Conservation (phyloP, 768 basidiomycete genomes). For the Suillus bovinus region DNA sequence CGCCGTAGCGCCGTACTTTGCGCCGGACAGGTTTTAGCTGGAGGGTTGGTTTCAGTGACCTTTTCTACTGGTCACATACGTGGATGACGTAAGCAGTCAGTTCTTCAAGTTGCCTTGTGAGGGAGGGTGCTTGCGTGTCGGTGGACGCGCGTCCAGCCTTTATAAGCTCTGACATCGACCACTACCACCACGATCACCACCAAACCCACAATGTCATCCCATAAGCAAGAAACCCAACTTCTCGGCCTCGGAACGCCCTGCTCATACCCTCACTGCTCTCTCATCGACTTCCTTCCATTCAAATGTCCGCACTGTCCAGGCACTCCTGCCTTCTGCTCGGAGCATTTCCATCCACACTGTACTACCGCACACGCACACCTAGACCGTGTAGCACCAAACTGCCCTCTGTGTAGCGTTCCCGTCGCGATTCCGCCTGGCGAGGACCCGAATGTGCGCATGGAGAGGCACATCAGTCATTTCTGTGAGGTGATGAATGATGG, state of each 20-base stretch:
- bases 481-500: slow-evolving; percentile 72
- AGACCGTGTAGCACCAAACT: slow-evolving; percentile 76
- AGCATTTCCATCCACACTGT: slow-evolving; percentile 72
- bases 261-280: slow-evolving; percentile 59
- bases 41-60: no score
- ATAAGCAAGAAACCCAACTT: slow-evolving; percentile 53
- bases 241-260: slow-evolving; percentile 74
- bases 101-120: not conserved
- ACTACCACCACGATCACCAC: slow-evolving; percentile 5
- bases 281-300: slow-evolving; percentile 85
- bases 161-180: slow-evolving; percentile 15
- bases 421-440: slow-evolving; percentile 75
- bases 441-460: slow-evolving; percentile 83
- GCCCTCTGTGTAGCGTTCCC: slow-evolving; percentile 76
- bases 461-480: slow-evolving; percentile 63
- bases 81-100: not conserved
- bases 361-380: slow-evolving; percentile 62
- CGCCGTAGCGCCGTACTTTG: no score
- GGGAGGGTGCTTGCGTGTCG: slow-evolving; percentile 18
- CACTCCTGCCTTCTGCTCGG: slow-evolving; percentile 64
- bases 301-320: slow-evolving; percentile 75
- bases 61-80: no score
- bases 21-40: no score
- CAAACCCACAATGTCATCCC: slow-evolving; percentile 24
- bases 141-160: slow-evolving; percentile 30